Evolutionary conservation across 2,329 filamentous ascomycete genomes (phyloP).

Genomic region (Clathrospora elynae): DNA sequence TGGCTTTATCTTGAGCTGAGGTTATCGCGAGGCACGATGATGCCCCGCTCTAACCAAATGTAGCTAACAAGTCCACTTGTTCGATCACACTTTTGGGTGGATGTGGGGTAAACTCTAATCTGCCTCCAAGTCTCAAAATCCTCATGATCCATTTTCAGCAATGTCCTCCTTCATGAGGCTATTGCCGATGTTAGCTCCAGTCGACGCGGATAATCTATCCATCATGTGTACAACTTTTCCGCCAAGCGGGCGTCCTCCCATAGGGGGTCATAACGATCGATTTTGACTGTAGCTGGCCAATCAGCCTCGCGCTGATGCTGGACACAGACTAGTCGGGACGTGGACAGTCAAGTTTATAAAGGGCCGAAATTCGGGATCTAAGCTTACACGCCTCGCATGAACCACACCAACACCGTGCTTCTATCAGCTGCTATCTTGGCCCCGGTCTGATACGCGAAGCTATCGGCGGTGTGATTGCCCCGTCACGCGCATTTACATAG

Average conservation of each 20-base stretch:
- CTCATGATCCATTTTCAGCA: conserved; percentile 12
- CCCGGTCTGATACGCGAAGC: conserved; percentile 29
- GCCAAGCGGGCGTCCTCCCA: conserved; percentile 33
- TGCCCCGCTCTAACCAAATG: conserved; percentile 19
- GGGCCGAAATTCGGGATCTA: conserved; percentile 32
- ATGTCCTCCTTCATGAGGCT: conserved; percentile 8
- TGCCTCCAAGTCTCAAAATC: conserved; percentile 15
- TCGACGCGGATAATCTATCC: conserved; percentile 12
- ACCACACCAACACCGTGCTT: conserved; percentile 29
- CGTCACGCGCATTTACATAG: conserved; percentile 29
- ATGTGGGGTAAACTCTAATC: conserved; percentile 27
- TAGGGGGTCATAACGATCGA: conserved; percentile 21
- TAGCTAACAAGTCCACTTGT: conserved; percentile 20
- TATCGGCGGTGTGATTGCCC: conserved; percentile 35
- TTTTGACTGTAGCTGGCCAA: conserved; percentile 24
- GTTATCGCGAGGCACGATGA: conserved; percentile 29
- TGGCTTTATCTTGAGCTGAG: conserved; percentile 29
- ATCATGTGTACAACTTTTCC: conserved; percentile 34
- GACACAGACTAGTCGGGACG: conserved; percentile 16
- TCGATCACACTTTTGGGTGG: conserved; percentile 15
- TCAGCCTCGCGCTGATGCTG: conserved; percentile 26
- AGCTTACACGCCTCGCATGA: conserved; percentile 21
- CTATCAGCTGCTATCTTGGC: conserved; percentile 39
- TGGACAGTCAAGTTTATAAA: conserved; percentile 11
- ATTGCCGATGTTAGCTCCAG: conserved; percentile 10